These are phyloP conservation scores for Micractinium conductrix DNA, from an alignment of 139 green algal genomes.

Conservation along the genomic window DNA sequence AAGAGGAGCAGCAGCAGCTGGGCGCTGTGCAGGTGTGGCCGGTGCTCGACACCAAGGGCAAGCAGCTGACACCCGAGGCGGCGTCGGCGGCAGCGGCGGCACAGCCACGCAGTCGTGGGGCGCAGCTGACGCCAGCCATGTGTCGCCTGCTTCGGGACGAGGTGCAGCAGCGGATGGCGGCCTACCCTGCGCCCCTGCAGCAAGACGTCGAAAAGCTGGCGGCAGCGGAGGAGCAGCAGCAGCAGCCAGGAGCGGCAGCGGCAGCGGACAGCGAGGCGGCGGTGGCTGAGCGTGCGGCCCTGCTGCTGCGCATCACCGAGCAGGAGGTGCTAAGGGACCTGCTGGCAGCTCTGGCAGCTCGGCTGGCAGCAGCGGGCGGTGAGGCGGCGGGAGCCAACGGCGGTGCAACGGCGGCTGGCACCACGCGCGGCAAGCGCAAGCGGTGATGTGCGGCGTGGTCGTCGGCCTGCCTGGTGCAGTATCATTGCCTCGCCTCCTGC, in stretches of 20 bases:
- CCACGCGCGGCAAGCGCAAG: neutral
- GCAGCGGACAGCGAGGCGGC: neutral
- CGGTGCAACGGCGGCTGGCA: neutral
- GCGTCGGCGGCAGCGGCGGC: neutral
- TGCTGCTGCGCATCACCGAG: slow-evolving; percentile 37
- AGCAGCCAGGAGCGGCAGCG: neutral
- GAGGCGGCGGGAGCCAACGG: neutral
- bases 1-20: neutral
- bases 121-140: neutral
- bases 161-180: slow-evolving; percentile 3
- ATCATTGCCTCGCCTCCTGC: too few species aligned
- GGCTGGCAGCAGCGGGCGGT: neutral
- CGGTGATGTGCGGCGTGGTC: neutral
- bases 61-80: neutral
- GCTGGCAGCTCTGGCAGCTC: neutral
- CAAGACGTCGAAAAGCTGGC: neutral
- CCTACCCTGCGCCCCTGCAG: neutral
- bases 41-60: slow-evolving; percentile 12
- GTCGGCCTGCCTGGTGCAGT: too few species aligned
- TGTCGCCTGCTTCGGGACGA: neutral
- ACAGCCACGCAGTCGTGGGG: neutral
- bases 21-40: slow-evolving; percentile 21
- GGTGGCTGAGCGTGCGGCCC: slow-evolving; percentile 9
- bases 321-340: slow-evolving; percentile 42
- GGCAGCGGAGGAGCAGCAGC: neutral